These are phyloP conservation scores for Yamadazyma jaroonii DNA, from an alignment of 1,139 yeast genomes.

Conservation along the genomic window DNA sequence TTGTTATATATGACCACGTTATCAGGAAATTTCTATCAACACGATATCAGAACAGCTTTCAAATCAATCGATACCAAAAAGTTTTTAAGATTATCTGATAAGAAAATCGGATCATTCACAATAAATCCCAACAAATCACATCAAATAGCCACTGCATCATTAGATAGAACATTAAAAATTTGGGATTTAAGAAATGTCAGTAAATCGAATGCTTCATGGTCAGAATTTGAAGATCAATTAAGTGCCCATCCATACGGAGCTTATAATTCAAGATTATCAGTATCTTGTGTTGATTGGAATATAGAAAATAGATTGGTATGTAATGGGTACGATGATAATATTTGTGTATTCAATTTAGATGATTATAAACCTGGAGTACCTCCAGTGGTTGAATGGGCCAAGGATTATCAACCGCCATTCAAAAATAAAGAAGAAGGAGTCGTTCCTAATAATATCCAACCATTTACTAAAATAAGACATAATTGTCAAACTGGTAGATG, in stretches of 20 bases:
- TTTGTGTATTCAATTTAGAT: conserved; percentile 49
- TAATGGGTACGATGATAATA: conserved; percentile 88
- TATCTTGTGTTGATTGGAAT: conserved; percentile 88
- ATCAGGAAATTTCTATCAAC: conserved; percentile 69
- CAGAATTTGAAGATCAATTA: conserved; percentile 31
- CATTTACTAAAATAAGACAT: conserved; percentile 66
- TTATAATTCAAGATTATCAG: conserved; percentile 71
- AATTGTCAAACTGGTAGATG: conserved; percentile 96
- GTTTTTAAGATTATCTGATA: conserved; percentile 68
- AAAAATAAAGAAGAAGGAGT: conserved; percentile 15
- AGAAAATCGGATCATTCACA: conserved; percentile 86
- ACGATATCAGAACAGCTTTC: conserved; percentile 59
- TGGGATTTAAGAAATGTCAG: conserved; percentile 75
- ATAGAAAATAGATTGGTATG: conserved; percentile 72
- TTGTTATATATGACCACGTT: conserved; percentile 71
- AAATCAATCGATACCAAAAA: conserved; percentile 26
- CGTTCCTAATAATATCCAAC: conserved; percentile 40
- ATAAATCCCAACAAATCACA: conserved; percentile 61
- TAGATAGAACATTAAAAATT: conserved; percentile 76
- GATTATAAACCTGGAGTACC: conserved; percentile 12
- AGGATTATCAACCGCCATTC: conserved; percentile 17
- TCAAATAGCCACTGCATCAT: conserved; percentile 81
- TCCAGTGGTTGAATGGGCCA: conserved; percentile 27
- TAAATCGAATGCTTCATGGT: conserved; percentile 37
- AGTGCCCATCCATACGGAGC: conserved; percentile 60